Evolutionary conservation across 345 rosid species (phyloP).

Genomic region (Syzygium aqueum): DNA sequence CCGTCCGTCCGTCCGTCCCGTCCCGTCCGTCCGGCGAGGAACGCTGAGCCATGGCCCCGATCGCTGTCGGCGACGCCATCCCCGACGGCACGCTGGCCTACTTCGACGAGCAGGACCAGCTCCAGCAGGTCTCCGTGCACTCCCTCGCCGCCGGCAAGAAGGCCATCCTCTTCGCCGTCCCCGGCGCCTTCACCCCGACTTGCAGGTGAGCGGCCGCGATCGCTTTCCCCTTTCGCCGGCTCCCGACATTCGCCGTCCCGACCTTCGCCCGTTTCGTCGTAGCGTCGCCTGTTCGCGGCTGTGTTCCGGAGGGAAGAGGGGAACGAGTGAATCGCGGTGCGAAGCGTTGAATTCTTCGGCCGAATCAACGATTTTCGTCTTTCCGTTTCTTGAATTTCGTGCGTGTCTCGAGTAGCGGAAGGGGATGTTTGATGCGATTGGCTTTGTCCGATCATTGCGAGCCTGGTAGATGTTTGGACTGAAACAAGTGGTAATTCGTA

Average conservation of each 20-base stretch:
- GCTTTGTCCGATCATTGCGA: background rate
- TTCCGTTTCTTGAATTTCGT: background rate
- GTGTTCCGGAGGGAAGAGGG: background rate
- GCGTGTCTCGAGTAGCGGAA: background rate
- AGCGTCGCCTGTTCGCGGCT: background rate
- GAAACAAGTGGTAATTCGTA: background rate
- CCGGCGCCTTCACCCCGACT: conserved; percentile 99
- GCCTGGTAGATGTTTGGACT: background rate
- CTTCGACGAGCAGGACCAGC: conserved; percentile 85
- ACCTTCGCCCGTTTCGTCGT: background rate
- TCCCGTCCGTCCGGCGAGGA: background rate
- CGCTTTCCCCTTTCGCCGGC: background rate
- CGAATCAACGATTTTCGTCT: background rate
- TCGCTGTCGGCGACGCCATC: conserved; percentile 54
- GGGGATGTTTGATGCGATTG: background rate
- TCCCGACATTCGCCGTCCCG: background rate
- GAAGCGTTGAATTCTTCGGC: background rate
- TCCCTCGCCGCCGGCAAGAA: conserved; percentile 83
- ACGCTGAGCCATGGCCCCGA: conserved; percentile 60
- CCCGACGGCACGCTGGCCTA: conserved; percentile 78
- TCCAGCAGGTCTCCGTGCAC: conserved; percentile 68
- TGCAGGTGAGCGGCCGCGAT: conserved; percentile 53
- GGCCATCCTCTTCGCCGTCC: conserved; percentile 80
- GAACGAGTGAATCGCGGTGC: background rate
- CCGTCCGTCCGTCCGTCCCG: background rate